Base-by-base conservation (phyloP, 2,329 filamentous ascomycete species). In the Diaporthe helianthi region DNA sequence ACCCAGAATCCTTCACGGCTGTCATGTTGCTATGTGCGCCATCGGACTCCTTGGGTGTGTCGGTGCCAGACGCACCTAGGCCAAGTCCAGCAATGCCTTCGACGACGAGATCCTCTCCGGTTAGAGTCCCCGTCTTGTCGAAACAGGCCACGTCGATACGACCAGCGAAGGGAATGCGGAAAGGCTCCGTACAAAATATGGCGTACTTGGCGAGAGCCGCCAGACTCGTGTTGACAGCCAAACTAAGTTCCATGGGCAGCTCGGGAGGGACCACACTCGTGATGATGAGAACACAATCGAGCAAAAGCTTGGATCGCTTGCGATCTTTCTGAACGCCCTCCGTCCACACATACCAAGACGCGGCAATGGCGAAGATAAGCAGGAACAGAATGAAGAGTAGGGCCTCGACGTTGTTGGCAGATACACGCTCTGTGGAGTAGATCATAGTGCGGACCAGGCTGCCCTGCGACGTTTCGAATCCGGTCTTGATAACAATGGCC, bases 371-470 rank as follows among this genome's bases (percentile, higher is more conserved):
- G 82, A 99, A 99, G 75, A 98, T 88, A 67, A 97, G 88, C 33
- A 99, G 87, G 86, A 99, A 99, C 70, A 99, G 86, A 74, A 99
- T 99, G 84, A 99, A 99, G 71, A 97, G 86, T n/a, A 99, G 83
- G 1, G 96, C 96, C 81, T 99, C 96, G 53, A 91, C 90, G 77
- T 99, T 98, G 83, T 98, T 98, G 75, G 96, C 96, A n/a, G 95
- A 98, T 29, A 99, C 95, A 73, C 95, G 93, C 81, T 99, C 96
- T 1, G 96, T 99, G 1, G 97, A 98, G 84, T 97, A 99, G 77
- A 99, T 99, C 96, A 99, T 99, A 74, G 96, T 99, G 72, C 96
- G 92, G 71, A 99, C 96, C 71, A 99, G 88, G 80, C 94, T 98
- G 72, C 96, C 96, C 82, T 99, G 97, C 68, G 95, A 98, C 13